Evolutionary conservation across 2,329 filamentous ascomycete species (phyloP), one percentile per base, ranked within the genome.

Genomic region (Ustilaginoidea virens): DNA sequence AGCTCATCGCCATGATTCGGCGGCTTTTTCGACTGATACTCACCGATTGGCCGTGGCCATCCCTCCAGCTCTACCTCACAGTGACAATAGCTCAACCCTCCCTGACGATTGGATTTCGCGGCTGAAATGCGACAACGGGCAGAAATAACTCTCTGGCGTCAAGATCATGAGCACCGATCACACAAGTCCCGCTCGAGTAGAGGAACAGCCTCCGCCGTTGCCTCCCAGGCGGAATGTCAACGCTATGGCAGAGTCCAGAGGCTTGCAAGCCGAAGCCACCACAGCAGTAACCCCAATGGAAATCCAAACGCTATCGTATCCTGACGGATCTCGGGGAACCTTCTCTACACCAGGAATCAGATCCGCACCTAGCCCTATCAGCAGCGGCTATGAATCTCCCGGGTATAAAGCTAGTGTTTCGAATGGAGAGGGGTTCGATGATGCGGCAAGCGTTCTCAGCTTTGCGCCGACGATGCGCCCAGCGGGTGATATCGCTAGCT

Each of bases 241-340:
- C 30, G 36, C 46, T 24, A 40, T 49, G 23, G 27, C 55, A 36
- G 49, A 65, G 35, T 7, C 55, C 25, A 40, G 52, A 52, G 37
- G 53, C 51, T 45, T 61, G 31, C 62, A 59, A 37, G 74, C 78
- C 2, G 74, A 72, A 34, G 73, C 87, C 27, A 94, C 86, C 4
- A 94, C 85, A 1, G 85, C 85, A 7, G 47, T 96, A 10, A 87
- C 83, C 1, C 68, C 82, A 11, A 66, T 85, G 36, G 85, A 87
- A 39, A 76, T 86, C 31, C 78, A 82, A 41, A 81, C 79, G 0
- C 63, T 86, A 28, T 74, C 74, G 1, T 77, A 80, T 37, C 73
- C 72, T 8, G 80, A 82, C 47, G 73, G 70, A 34, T 69, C 70
- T 13, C 63, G 71, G 34, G 74, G 78, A 21, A 75, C 69, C 2